phyloP scores from a whole-genome alignment of 2,329 filamentous ascomycete species.

The Penicillium sp. region DNA sequence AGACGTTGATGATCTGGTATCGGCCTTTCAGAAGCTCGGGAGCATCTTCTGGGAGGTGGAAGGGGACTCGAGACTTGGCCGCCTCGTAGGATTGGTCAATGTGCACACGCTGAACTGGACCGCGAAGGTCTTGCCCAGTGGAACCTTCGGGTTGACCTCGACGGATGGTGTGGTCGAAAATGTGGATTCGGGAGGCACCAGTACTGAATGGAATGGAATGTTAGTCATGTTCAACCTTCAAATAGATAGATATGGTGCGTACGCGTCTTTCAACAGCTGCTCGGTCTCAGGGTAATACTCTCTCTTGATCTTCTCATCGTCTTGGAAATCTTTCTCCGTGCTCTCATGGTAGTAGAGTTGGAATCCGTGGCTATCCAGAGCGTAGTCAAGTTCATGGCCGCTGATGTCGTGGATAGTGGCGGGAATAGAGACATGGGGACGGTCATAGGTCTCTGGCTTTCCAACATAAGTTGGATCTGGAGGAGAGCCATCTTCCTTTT shows the following conservation, averaged over 20 bases:
- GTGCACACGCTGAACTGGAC: constrained; percentile 54
- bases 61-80: constrained; percentile 43
- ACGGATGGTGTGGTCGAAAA: constrained; percentile 55
- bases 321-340: constrained; percentile 40
- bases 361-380: constrained; percentile 50
- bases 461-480: constrained; percentile 41
- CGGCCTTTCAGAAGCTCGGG: constrained; percentile 45
- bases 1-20: constrained; percentile 55
- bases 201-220: constrained; percentile 26
- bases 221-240: not conserved
- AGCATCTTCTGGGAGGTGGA: constrained; percentile 49
- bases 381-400: constrained; percentile 45
- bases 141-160: constrained; percentile 35
- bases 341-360: constrained; percentile 45
- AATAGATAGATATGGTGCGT: constrained; percentile 4
- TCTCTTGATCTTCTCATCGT: constrained; percentile 43
- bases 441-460: constrained; percentile 44
- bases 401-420: constrained; percentile 47
- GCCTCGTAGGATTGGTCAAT: constrained; percentile 54
- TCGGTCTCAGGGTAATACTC: constrained; percentile 52
- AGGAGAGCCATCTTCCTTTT: constrained; percentile 45
- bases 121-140: constrained; percentile 37
- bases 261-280: constrained; percentile 47
- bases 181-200: constrained; percentile 47
- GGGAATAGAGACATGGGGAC: constrained; percentile 40